Percentiles rank a stretch among this genome's conserved stretches.
phyloP scores from a whole-genome alignment of 2,329 filamentous ascomycete species.

The Alternaria metachromatica region DNA sequence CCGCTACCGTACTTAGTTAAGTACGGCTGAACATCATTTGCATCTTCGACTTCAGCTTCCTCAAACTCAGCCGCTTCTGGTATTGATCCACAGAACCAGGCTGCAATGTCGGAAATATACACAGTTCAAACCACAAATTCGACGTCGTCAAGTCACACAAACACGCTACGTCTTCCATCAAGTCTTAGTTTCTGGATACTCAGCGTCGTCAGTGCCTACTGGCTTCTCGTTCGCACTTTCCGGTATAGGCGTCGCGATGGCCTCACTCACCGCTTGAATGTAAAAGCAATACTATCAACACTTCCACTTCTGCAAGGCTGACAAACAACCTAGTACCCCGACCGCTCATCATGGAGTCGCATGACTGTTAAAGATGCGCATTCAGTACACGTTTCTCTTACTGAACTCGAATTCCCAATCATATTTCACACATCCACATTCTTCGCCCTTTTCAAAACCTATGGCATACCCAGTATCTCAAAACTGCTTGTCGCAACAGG shows the following conservation, averaged over 20 bases:
- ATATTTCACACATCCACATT: not conserved
- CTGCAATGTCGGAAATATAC: not conserved
- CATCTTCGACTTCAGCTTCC: not conserved
- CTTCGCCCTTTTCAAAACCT: conserved; percentile 33
- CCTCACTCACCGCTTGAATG: not conserved
- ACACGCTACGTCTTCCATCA: not conserved
- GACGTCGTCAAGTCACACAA: not conserved
- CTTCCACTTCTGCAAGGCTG: not conserved
- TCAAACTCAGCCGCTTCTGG: not conserved
- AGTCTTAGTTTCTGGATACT: not conserved
- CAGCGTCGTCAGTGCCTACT: not conserved
- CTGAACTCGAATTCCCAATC: not conserved
- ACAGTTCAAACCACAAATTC: not conserved
- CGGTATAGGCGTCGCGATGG: not conserved
- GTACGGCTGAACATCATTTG: not conserved
- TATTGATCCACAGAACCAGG: not conserved
- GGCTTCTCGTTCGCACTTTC: not conserved
- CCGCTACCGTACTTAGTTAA: not conserved
- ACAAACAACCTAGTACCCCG: not conserved
- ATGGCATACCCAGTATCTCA: conserved; percentile 48
- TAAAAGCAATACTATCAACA: not conserved
- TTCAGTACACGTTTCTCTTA: not conserved
- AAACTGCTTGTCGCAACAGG: conserved; percentile 44
- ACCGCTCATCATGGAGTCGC: not conserved
- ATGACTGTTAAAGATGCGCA: not conserved